A percentile compares a stretch with the other conserved stretches of the same genome.
phyloP scores from a whole-genome alignment of 2,329 filamentous ascomycete genomes.

The Sporothrix curviconia region DNA sequence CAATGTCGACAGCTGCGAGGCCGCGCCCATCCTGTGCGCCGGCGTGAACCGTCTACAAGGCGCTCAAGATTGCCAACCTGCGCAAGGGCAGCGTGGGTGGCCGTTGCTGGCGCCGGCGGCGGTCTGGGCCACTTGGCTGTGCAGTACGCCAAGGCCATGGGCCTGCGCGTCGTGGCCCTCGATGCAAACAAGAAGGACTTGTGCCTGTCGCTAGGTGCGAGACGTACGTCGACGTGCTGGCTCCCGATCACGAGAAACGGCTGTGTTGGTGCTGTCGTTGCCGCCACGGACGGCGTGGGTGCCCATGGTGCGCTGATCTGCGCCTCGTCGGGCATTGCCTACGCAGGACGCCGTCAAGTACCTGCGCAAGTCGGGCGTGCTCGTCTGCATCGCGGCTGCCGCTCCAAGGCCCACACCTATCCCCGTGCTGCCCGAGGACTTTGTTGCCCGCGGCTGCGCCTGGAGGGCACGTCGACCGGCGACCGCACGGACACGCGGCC shows the following conservation, averaged over 20 bases:
- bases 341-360: conserved; percentile 60
- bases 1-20: conserved; percentile 43
- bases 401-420: conserved; percentile 1
- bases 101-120: conserved; percentile 69
- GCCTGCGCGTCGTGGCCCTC: conserved; percentile 71
- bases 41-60: conserved; percentile 74
- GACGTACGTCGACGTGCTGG: conserved; percentile 47
- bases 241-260: conserved; percentile 37
- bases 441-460: conserved; percentile 50
- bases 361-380: conserved; percentile 54
- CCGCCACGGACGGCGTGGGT: conserved; percentile 24
- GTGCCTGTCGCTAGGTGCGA: conserved; percentile 44
- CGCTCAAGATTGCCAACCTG: conserved; percentile 62
- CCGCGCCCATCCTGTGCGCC: conserved; percentile 65
- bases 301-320: conserved; percentile 58
- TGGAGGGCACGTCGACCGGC: conserved; percentile 49
- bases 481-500: conserved; percentile 50
- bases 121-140: conserved; percentile 65
- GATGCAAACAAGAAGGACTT: conserved; percentile 63
- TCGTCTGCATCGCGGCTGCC: conserved; percentile 62
- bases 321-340: conserved; percentile 58
- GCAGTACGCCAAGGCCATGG: conserved; percentile 91
- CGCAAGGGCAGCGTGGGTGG: conserved; percentile 62
- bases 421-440: neutral
- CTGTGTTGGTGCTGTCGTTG: conserved; percentile 22